Base-by-base conservation (phyloP, 306 rosid genomes). In the Biancaea sappan region DNA sequence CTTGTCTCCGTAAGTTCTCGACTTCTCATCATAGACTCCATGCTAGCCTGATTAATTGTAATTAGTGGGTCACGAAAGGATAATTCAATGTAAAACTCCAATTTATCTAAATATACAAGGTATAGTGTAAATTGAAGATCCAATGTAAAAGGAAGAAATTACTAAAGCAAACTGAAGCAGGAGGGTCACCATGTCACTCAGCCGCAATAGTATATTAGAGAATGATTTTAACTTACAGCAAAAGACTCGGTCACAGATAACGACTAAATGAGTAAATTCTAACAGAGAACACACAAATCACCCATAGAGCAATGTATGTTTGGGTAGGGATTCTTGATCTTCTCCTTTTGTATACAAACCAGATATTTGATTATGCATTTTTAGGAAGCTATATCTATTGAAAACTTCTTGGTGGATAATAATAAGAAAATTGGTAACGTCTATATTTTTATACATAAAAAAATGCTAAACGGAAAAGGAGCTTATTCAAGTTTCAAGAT, bases 21-120 rank as follows among this genome's bases (percentile, higher is more conserved):
- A 69, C 85, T 92, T 87, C 99, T 94, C 93, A 90, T 92, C 80
- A 94, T 76, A 53, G 97, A 81, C 72, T 94, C 99, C 97, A 94
- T 90, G 87, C 75, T 90, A 40, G 88, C 99, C 99, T 94, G 89
- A 68, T 67, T 66, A 53, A 68, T 71, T 16, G 66, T 16, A 28
- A 28, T 57, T 12, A 79, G 63, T 13, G 48, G 72, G 79, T 82
- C 57, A 71, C 59, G 15, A 81, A 69, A 78, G 8, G 25, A 62
- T 50, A 57, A n/a, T 32, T 67, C 50, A 56, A 74, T 65, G 29
- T 47, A 51, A 62, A 76, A 71, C 72, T 19, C 34, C 59, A 54
- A 58, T 57, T 40, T 38, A 73, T 26, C 26, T 66, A 57, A 35
- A 62, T 43, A 65, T 21, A 16, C 19, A 69, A 68, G 50, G 54